These are phyloP conservation scores for Penicillium sp. DNA, from an alignment of 2,329 filamentous ascomycete genomes.

Conservation along the genomic window DNA sequence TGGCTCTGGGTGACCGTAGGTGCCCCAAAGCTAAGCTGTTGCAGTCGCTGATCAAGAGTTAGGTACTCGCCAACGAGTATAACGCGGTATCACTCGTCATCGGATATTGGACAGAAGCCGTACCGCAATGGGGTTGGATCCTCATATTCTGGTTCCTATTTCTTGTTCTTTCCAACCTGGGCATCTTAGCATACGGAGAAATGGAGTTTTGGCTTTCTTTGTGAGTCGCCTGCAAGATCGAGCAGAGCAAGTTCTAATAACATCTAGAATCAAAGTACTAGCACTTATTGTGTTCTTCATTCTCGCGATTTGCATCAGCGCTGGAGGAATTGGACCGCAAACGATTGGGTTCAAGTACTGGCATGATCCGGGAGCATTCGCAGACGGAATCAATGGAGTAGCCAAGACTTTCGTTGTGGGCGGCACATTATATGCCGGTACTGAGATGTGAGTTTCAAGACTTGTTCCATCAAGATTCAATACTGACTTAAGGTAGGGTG, in stretches of 20 bases:
- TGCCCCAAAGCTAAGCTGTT: background rate
- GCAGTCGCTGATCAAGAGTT: background rate
- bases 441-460: conserved; percentile 26
- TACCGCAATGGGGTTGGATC: conserved; percentile 47
- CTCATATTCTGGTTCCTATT: conserved; percentile 47
- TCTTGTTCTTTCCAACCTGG: conserved; percentile 39
- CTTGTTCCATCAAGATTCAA: too few species aligned
- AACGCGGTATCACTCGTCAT: conserved; percentile 46
- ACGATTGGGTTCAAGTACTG: conserved; percentile 38
- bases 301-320: conserved; percentile 32
- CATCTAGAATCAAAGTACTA: conserved; percentile 31
- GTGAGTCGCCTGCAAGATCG: conserved; percentile 15
- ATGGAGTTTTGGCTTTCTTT: conserved; percentile 47
- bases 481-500: conserved; percentile 24
- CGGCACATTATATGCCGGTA: conserved; percentile 33
- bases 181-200: conserved; percentile 50
- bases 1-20: conserved; percentile 41
- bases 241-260: background rate
- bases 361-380: conserved; percentile 33
- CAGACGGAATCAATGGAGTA: conserved; percentile 35
- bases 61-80: conserved; percentile 43
- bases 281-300: conserved; percentile 32
- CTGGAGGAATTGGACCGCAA: conserved; percentile 29
- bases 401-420: conserved; percentile 36
- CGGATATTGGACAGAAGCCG: conserved; percentile 43